phyloP scores from a whole-genome alignment of 2,329 filamentous ascomycete genomes.

The Microsporum audouinii region DNA sequence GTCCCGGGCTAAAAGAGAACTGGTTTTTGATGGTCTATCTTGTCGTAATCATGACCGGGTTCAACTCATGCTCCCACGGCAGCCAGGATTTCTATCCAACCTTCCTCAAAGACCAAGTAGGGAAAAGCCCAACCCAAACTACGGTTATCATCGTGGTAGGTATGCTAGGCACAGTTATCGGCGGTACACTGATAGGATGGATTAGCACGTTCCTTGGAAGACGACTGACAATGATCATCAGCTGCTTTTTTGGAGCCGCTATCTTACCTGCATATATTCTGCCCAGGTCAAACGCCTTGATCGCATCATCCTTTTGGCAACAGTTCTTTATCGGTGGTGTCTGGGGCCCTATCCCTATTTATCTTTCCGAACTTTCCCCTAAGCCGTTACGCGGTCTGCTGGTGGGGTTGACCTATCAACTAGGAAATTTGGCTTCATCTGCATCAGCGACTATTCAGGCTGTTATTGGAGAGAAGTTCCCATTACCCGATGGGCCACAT shows the following conservation, averaged over 20 bases:
- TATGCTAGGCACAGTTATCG: conserved; percentile 58
- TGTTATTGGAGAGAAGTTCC: conserved; percentile 62
- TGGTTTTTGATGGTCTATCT: conserved; percentile 57
- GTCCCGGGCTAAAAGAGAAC: conserved; percentile 5
- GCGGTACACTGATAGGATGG: conserved; percentile 58
- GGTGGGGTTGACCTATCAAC: conserved; percentile 52
- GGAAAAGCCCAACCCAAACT: conserved; percentile 45
- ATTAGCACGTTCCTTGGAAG: conserved; percentile 58
- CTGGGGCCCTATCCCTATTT: conserved; percentile 63
- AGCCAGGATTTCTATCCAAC: conserved; percentile 56
- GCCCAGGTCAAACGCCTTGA: conserved; percentile 43
- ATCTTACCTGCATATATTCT: conserved; percentile 78
- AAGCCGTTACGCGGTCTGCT: conserved; percentile 51
- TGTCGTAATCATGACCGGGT: conserved; percentile 76
- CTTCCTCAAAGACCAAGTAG: conserved; percentile 48
- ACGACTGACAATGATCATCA: conserved; percentile 55
- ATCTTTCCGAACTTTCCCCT: conserved; percentile 54
- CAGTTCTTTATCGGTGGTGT: conserved; percentile 69
- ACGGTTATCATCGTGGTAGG: conserved; percentile 63
- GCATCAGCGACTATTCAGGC: conserved; percentile 64
- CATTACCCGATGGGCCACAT: conserved; percentile 47
- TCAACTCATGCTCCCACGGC: conserved; percentile 56
- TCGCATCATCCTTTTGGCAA: conserved; percentile 73
- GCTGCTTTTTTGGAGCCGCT: conserved; percentile 56
- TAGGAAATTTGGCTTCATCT: conserved; percentile 50